Percentiles rank a stretch among this genome's conserved stretches.
These are phyloP conservation scores for Elymus sibiricus DNA, from an alignment of 176 grass and related monocot genomes.

Conservation along the genomic window DNA sequence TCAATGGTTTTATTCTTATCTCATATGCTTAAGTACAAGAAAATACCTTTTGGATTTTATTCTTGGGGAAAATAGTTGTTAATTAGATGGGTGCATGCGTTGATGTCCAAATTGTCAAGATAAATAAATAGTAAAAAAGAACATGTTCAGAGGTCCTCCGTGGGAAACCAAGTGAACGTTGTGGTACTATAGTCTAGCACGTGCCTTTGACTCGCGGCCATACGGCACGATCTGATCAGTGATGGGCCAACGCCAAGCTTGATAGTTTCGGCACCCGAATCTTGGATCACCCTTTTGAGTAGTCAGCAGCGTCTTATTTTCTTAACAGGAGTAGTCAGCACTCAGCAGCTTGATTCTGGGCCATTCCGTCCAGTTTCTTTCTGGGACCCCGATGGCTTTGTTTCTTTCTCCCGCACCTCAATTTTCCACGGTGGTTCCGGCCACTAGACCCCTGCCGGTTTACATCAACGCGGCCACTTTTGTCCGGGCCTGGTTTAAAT, in stretches of 20 bases:
- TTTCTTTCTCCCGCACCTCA: neutral
- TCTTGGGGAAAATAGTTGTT: neutral
- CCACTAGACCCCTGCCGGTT: neutral
- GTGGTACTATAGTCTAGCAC: slow-evolving; percentile 3
- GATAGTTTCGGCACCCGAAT: neutral
- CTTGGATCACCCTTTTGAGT: neutral
- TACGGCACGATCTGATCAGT: neutral
- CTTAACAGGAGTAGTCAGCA: too few species aligned
- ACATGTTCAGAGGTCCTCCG: neutral
- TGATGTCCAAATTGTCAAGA: neutral
- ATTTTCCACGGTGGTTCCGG: slow-evolving; percentile 27
- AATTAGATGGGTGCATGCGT: neutral
- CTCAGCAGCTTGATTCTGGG: neutral
- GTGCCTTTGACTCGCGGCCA: slow-evolving; percentile 17
- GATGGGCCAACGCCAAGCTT: neutral
- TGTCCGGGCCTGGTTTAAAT: neutral
- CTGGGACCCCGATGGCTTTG: neutral
- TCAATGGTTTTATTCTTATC: neutral
- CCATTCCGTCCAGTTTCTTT: slow-evolving; percentile 4
- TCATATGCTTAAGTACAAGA: neutral
- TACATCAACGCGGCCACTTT: neutral
- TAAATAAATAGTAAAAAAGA: neutral
- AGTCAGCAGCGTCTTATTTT: too few species aligned
- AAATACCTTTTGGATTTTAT: neutral
- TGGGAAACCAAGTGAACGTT: neutral